Conservation (phyloP, 805 yeast genomes). For the Gaillardinia entomophila region DNA sequence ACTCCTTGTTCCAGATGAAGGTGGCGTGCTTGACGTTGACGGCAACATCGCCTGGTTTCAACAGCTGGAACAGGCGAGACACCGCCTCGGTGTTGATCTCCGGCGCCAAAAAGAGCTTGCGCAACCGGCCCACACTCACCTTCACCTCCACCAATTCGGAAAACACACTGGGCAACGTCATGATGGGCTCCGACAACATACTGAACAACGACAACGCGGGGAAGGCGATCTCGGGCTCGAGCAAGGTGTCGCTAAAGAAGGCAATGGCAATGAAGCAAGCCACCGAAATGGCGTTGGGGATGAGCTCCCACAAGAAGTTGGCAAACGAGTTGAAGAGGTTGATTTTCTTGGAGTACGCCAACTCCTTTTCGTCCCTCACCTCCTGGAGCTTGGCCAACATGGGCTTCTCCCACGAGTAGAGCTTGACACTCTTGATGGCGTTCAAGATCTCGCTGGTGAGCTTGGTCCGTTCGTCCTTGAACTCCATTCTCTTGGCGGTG, state of each 20-base stretch:
- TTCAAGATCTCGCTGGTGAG: conserved; percentile 33
- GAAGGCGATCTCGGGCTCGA: conserved; percentile 33
- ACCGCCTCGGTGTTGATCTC: conserved; percentile 24
- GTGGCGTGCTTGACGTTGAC: conserved; percentile 23
- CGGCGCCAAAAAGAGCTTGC: conserved; percentile 25
- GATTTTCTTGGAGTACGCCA: conserved; percentile 18
- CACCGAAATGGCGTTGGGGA: conserved; percentile 32
- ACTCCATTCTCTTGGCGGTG: conserved; percentile 23
- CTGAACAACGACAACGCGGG: conserved; percentile 36
- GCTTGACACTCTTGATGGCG: conserved; percentile 33
- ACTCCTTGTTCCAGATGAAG: conserved; percentile 24
- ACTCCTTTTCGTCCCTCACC: conserved; percentile 31
- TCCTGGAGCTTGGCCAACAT: conserved; percentile 26
- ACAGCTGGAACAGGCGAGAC: conserved; percentile 11
- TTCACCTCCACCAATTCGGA: conserved; percentile 22
- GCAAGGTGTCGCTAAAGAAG: conserved; percentile 13
- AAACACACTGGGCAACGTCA: conserved; percentile 26
- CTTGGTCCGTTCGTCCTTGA: conserved; percentile 31
- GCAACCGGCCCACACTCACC: conserved; percentile 29
- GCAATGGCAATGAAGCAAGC: conserved; percentile 27
- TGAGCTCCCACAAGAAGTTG: conserved; percentile 30
- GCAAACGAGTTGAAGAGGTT: conserved; percentile 29
- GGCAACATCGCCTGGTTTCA: conserved; percentile 16
- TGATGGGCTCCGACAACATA: conserved; percentile 29
- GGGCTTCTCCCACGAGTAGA: conserved; percentile 39